Conservation (phyloP, 2,329 filamentous ascomycete species). For the Fusarium pilosicola region DNA sequence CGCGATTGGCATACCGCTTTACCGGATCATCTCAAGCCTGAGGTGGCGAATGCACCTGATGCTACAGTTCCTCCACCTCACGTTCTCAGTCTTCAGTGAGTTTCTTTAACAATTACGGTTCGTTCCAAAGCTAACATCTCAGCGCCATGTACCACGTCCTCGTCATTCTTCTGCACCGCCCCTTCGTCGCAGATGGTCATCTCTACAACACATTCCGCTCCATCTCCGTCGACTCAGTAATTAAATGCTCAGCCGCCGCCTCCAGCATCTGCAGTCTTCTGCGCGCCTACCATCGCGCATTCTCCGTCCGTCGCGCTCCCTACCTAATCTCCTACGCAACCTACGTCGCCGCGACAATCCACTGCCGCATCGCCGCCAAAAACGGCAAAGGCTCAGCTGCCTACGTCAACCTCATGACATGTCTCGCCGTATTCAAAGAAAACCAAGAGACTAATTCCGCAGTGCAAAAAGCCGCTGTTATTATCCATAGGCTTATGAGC, state of each 20-base stretch:
- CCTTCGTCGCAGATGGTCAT: conserved; percentile 62
- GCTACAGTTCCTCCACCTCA: conserved; percentile 53
- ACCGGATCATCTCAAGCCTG: conserved; percentile 55
- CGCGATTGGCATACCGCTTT: conserved; percentile 54
- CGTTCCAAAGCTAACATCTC: rapidly evolving
- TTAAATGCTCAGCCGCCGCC: conserved; percentile 57
- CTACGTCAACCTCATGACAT: conserved; percentile 54
- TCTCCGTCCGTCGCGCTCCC: conserved; percentile 58
- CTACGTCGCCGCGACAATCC: conserved; percentile 64
- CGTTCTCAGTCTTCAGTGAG: conserved; percentile 53
- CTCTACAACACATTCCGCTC: conserved; percentile 55
- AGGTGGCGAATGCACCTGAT: conserved; percentile 39
- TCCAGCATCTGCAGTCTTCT: conserved; percentile 56
- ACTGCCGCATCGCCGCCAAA: conserved; percentile 61
- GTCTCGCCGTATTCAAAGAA: conserved; percentile 57
- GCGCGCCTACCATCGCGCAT: conserved; percentile 56
- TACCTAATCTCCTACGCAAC: conserved; percentile 66
- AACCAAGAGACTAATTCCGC: conserved; percentile 63
- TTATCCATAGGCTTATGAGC: conserved; percentile 58
- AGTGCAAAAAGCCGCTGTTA: conserved; percentile 56
- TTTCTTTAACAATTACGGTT: rapidly evolving
- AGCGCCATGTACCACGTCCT: conserved; percentile 61
- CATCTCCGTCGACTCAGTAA: conserved; percentile 55
- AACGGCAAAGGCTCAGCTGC: conserved; percentile 53
- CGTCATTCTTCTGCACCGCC: conserved; percentile 63